A percentile compares a stretch with the other conserved stretches of the same genome.
Conservation (phyloP, 2,329 filamentous ascomycete species). For the Cladosporium sp. region DNA sequence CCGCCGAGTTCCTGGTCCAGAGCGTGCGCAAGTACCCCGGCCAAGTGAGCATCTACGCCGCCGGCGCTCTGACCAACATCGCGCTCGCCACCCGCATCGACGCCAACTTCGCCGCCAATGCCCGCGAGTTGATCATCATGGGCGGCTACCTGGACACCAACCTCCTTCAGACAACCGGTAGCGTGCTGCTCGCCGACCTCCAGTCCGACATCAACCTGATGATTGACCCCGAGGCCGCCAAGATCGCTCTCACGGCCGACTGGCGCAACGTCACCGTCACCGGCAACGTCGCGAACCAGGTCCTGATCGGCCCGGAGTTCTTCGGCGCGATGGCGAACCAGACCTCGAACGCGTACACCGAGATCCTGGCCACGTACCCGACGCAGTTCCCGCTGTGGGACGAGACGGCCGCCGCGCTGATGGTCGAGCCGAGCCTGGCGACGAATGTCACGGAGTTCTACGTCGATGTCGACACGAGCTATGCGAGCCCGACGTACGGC, state of each 20-base stretch:
- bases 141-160: constrained; percentile 44
- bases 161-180: constrained; percentile 24
- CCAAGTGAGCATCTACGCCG: constrained; percentile 44
- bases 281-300: constrained; percentile 44
- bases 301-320: constrained; percentile 36
- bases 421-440: constrained; percentile 35
- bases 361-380: constrained; percentile 35
- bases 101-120: constrained; percentile 40
- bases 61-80: constrained; percentile 45
- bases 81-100: constrained; percentile 44
- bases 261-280: constrained; percentile 42
- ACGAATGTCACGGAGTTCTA: constrained; percentile 36
- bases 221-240: constrained; percentile 46
- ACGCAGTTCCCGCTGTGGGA: constrained; percentile 42
- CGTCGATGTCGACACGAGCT: constrained; percentile 39
- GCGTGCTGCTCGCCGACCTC: constrained; percentile 22
- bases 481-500: constrained; percentile 36
- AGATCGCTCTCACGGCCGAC: constrained; percentile 43
- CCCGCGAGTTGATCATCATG: constrained; percentile 46
- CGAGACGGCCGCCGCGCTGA: constrained; percentile 39
- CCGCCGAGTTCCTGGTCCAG: constrained; percentile 43
- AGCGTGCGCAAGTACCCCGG: constrained; percentile 44
- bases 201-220: constrained; percentile 44
- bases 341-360: constrained; percentile 35
- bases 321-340: constrained; percentile 32